Conservation (phyloP, 2,329 filamentous ascomycete genomes). For the Cytospora mali region DNA sequence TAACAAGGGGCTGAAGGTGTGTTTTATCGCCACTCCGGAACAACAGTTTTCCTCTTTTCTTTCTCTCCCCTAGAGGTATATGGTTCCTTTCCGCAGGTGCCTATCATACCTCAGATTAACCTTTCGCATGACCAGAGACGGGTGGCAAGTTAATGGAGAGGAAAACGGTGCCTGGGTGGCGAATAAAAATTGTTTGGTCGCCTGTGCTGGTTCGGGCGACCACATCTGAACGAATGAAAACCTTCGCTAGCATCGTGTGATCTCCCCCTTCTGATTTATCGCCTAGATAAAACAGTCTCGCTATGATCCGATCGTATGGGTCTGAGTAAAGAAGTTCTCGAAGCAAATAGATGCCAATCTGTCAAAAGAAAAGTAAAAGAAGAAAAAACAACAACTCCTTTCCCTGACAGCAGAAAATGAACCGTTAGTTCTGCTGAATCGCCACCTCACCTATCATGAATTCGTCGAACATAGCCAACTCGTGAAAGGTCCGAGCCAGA, state of each 20-base stretch:
- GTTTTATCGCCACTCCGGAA: background rate
- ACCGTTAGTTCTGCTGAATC: background rate
- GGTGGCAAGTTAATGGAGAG: background rate
- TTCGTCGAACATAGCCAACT: conserved; percentile 20
- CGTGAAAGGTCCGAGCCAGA: background rate
- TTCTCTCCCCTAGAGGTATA: background rate
- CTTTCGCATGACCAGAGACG: background rate
- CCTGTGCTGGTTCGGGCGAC: background rate
- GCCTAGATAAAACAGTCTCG: background rate
- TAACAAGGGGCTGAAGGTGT: background rate
- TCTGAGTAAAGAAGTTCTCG: background rate
- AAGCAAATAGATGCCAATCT: background rate
- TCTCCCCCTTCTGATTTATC: background rate
- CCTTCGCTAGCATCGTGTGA: background rate
- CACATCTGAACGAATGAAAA: background rate
- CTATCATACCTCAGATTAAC: background rate
- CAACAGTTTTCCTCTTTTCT: background rate
- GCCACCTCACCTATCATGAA: conserved; percentile 3
- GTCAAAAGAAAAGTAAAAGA: background rate
- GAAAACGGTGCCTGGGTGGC: background rate
- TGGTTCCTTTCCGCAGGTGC: background rate
- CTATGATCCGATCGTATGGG: background rate
- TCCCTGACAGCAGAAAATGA: background rate
- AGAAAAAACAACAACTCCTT: no score
- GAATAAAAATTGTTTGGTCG: background rate